Percentiles rank a stretch among this genome's conserved stretches.
phyloP scores from a whole-genome alignment of 1,284 basidiomycete species.

The Leccinum ponderosum region DNA sequence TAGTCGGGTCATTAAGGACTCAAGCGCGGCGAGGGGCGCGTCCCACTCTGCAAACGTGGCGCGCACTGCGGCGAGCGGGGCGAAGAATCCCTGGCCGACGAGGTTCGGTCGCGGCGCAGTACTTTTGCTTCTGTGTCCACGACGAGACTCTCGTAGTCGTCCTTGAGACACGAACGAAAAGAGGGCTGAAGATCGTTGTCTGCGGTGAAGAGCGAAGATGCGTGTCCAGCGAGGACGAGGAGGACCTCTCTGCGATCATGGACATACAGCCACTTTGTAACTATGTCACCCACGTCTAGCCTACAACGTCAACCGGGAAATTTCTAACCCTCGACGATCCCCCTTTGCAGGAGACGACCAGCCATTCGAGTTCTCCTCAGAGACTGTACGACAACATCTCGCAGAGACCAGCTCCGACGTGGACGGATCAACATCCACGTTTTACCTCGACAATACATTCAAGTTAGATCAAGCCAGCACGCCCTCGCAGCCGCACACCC shows the following conservation, averaged over 20 bases:
- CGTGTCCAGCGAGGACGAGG: slow-evolving; percentile 80
- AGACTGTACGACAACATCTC: slow-evolving; percentile 59
- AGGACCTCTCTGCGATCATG: slow-evolving; percentile 74
- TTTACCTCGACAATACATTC: slow-evolving; percentile 44
- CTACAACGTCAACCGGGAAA: slow-evolving; percentile 29
- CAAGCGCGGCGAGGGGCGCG: slow-evolving; percentile 76
- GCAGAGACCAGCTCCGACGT: slow-evolving; percentile 33
- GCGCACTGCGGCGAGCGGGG: slow-evolving; percentile 78
- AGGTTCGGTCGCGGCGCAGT: slow-evolving; percentile 65
- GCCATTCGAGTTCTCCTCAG: slow-evolving; percentile 55
- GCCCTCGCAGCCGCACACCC: background rate
- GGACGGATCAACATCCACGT: slow-evolving; percentile 54
- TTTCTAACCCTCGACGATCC: slow-evolving; percentile 59
- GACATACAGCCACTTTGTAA: background rate
- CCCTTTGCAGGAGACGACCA: slow-evolving; percentile 59
- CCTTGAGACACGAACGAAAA: slow-evolving; percentile 60
- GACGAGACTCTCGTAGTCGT: slow-evolving; percentile 80
- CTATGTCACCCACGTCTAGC: slow-evolving; percentile 14
- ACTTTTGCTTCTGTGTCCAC: slow-evolving; percentile 81
- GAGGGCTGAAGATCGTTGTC: slow-evolving; percentile 62
- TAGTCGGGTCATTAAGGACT: slow-evolving; percentile 61
- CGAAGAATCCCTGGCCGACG: slow-evolving; percentile 61
- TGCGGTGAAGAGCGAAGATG: slow-evolving; percentile 73
- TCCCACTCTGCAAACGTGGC: slow-evolving; percentile 86
- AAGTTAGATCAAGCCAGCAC: background rate